Conservation (phyloP, 805 yeast genomes). For the Wickerhamiella slavikovae region DNA sequence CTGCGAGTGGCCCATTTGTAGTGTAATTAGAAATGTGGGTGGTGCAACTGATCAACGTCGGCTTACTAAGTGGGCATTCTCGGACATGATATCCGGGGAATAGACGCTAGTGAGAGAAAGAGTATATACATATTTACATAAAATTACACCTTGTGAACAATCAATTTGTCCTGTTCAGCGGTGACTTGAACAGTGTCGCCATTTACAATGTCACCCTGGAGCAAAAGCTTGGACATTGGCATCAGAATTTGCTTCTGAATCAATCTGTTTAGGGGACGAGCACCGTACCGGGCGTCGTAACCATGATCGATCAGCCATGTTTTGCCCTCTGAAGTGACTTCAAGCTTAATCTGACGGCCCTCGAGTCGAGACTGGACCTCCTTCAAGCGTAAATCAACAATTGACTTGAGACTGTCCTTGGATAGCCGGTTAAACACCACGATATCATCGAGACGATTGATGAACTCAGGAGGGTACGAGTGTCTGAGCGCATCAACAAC, state of each 20-base stretch:
- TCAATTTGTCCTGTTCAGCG: conserved; percentile 25
- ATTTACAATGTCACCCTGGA: conserved; percentile 54
- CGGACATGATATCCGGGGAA: too few relatives aligned
- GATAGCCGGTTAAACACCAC: conserved; percentile 81
- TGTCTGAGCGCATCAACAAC: conserved; percentile 50
- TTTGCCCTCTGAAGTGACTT: conserved; percentile 42
- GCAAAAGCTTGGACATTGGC: conserved; percentile 63
- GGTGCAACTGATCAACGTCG: too few relatives aligned
- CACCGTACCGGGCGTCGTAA: conserved; percentile 84
- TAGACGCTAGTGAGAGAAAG: too few relatives aligned
- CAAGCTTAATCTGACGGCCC: conserved; percentile 52
- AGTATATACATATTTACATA: too few relatives aligned
- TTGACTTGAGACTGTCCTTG: conserved; percentile 47
- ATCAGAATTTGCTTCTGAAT: conserved; percentile 69
- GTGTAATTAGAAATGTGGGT: conserved; percentile 8
- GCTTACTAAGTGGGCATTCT: too few relatives aligned
- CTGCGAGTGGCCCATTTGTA: conserved; percentile 4
- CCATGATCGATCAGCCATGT: conserved; percentile 68
- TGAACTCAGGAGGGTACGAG: conserved; percentile 82
- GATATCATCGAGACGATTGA: conserved; percentile 88
- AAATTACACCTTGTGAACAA: conserved; percentile 3
- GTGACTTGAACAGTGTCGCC: conserved; percentile 34
- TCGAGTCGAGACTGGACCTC: conserved; percentile 64
- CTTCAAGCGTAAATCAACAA: conserved; percentile 63
- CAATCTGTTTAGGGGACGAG: conserved; percentile 83